Base-by-base conservation (phyloP, 352 stramenopile species). In the Globisporangium nagaii region DNA sequence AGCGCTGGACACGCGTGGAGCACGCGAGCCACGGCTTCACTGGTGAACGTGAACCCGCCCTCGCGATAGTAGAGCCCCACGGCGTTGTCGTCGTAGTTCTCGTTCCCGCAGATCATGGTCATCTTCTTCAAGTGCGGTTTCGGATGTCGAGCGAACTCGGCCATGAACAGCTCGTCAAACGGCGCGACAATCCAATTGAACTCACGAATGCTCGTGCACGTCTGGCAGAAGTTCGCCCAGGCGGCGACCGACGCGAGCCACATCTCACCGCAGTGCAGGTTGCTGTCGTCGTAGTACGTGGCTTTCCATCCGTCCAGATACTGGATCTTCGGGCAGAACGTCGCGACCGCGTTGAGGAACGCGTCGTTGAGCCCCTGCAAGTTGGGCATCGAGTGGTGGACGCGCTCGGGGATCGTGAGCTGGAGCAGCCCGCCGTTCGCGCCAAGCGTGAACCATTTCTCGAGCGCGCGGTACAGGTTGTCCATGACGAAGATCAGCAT, bases 261-360 rank as follows among this genome's bases (percentile, higher is more conserved):
- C 11, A 58, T 46, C 25, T 69, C 62, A 6, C 37, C 35, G 17
- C 62, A 69, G 13, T 34, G 37, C 28, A 69, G n/a, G n/a, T 54
- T 30, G 3, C 36, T 56, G 20, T 54, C 37, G 13, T 65, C 57
- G 7, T 20, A 24, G 24, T 58, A 54, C 3, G 30, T 57, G 11
- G 28, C 47, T 34, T 63, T 63, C 58, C 58, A 70, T 30, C 63
- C 58, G 35, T 70, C 63, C 1, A 70, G 49, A 17, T 61, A 62
- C 58, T 66, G 35, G 34, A 70, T 43, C 8, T 56, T 35, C 0
- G 58, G 63, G n/a, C 53, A 64, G 19, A 48, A 70, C 24, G 4
- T n/a, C 7, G 58, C 44, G 3, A 70, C 48, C 0, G 41, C 43
- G 15, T 27, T 32, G 15, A 70, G 32, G 17, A 61, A 59, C 44